These are phyloP conservation scores for Fusarium sp. DNA, from an alignment of 2,329 filamentous ascomycete species.

Conservation along the genomic window DNA sequence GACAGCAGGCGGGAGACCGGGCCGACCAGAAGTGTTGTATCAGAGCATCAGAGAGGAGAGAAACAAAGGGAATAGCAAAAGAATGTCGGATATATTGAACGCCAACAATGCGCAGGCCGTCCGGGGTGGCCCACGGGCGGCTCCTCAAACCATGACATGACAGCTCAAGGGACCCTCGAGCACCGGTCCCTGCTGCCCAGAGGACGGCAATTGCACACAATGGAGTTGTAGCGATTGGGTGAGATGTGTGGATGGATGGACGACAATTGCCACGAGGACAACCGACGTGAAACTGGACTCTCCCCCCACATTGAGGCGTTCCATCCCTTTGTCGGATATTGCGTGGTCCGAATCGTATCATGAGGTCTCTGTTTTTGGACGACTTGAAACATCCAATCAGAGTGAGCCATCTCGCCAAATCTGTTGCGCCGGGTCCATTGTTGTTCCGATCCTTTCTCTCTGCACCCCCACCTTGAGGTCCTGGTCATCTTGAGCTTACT, in stretches of 20 bases:
- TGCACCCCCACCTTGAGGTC: background rate
- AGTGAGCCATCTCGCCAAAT: conserved; percentile 7
- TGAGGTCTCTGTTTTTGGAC: conserved; percentile 30
- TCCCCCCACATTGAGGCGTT: background rate
- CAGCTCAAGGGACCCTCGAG: conserved; percentile 19
- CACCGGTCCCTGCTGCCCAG: conserved; percentile 2
- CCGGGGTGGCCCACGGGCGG: conserved; percentile 1
- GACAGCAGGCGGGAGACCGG: conserved; percentile 14
- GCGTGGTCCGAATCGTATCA: conserved; percentile 34
- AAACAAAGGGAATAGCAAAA: conserved; percentile 3
- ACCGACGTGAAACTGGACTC: background rate
- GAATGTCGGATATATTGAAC: background rate
- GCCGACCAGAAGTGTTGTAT: conserved; percentile 9
- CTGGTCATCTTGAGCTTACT: background rate
- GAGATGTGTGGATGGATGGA: background rate
- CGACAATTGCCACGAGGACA: background rate
- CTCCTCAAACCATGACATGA: conserved; percentile 13
- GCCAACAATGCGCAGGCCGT: background rate
- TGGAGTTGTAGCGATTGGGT: conserved; percentile 15
- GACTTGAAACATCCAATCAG: conserved; percentile 24
- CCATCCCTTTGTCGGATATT: conserved; percentile 20
- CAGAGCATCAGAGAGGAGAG: background rate
- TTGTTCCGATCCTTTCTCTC: conserved; percentile 28
- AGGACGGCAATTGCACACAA: conserved; percentile 5
- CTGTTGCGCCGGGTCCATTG: conserved; percentile 17